Base-by-base conservation (phyloP, 768 basidiomycete species). In the Tephrocybe sp. region DNA sequence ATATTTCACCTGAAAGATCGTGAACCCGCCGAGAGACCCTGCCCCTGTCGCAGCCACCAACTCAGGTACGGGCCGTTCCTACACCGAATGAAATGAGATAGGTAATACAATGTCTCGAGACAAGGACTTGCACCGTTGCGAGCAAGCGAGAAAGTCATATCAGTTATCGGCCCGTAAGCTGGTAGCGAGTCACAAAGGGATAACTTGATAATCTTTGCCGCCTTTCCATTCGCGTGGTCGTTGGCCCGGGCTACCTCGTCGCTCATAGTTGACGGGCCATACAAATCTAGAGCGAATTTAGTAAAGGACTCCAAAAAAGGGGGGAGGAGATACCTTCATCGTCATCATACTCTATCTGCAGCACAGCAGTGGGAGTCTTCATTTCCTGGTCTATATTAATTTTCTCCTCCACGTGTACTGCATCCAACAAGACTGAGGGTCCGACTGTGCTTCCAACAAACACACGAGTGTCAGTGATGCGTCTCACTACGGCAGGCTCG, bases 401-500 rank as follows among this genome's bases (percentile, higher is more conserved):
- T 43, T 83, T 86, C 64, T 85, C 84, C 57, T 86, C 83, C 0
- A 85, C 76, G 51, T 81, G 79, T 4, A 76, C 73, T 1, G 85
- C 75, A 60, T 79, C 81, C n/a, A 92, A 65, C 2, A 98, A 64
- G 0, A 87, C 79, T 0, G 89, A 89, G 0, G 91, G 85, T 0
- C 92, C 94, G n/a, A 82, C 84, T 0, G 82, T 76, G 58, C 91
- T 94, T 10, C 89, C 94, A 7, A 96, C 72, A 59, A 97, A 93
- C 2, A 85, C 41, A 68, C 81, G 68, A 48, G 80, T 78, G 1
- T 79, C 73, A 17, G 73, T 75, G 5, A 84, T 67, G 34, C 69
- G 73, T 19, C 64, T 70, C 0, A 84, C 72, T 0, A 84, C 74
- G 13, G 78, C 63, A 1, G 90, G 87, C 17, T 85, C 73, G 0